Evolutionary conservation across 495 filamentous ascomycete genomes (phyloP), one percentile per base, ranked within the genome.

Genomic region (Saxophila tyrrhenica): DNA sequence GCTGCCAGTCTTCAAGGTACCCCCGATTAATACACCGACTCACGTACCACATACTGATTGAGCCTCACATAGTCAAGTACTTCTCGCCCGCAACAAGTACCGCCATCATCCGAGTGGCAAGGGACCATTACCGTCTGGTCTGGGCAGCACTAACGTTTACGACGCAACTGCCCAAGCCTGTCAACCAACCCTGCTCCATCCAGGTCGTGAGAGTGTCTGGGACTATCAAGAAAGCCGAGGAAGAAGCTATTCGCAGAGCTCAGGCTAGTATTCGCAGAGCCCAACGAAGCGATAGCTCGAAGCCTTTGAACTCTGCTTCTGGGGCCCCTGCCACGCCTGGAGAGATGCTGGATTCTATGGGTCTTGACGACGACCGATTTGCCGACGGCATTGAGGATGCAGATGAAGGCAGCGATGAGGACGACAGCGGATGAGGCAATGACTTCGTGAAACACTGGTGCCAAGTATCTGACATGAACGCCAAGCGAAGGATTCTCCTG

Each of bases 191-290:
- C 0, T 90, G 87, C 59, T 81, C 94, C 7, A 84, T 90, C 48
- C 81, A 85, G 47, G 90, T 97, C n/a, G 77, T 95, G 16, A 76
- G 85, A 52, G 87, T 95, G n/a, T 88, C 84, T 54, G 92, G 92
- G 20, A 98, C 94, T 10, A 94, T 98, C 61, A 80, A 80, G 56
- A 95, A 94, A 71, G 84, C 83, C 1, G 88, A 96, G 73, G 83
- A 92, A 66, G 89, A 91, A 66, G 87, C 84, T 35, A 83, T 96
- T 62, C 75, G 80, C 20, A 75, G 87, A 55, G 86, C 87, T 39
- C 80, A 81, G 59, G 72, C 74, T 48, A 78, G 85, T 62, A 83
- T 94, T 54, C 72, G 83, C 51, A 76, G 79, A 41, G 78, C 81
- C 7, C 19, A 32, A 35, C 22, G 22, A 2, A 3, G 11, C n/a